Evolutionary conservation across 73 alveolate species (phyloP).

Genomic region (Effrenium voratum): DNA sequence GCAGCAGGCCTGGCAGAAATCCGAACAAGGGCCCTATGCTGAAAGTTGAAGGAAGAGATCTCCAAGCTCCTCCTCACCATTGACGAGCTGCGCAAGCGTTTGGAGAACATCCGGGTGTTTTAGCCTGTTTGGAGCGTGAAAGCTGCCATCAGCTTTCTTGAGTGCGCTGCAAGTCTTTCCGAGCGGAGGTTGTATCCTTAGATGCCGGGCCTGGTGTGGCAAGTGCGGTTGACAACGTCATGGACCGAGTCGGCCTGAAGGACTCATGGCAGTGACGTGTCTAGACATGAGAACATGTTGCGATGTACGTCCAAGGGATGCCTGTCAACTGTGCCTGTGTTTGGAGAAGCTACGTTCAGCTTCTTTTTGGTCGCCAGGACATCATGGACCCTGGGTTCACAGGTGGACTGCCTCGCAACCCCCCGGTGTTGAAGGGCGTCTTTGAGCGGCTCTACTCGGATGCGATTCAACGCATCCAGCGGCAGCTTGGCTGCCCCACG

Average conservation of each 20-base stretch:
- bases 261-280: background rate
- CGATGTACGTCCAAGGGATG: background rate
- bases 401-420: slow-evolving; percentile 47
- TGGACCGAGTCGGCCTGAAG: slow-evolving; percentile 90
- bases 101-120: slow-evolving; percentile 69
- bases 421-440: slow-evolving; percentile 89
- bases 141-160: background rate
- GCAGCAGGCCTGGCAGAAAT: slow-evolving; percentile 55
- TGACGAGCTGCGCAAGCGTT: slow-evolving; percentile 91
- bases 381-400: slow-evolving; percentile 53
- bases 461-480: slow-evolving; percentile 91
- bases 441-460: slow-evolving; percentile 91
- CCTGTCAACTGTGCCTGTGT: background rate
- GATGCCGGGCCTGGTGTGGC: slow-evolving; percentile 93
- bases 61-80: slow-evolving; percentile 83
- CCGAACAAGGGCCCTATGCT: background rate
- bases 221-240: slow-evolving; percentile 57
- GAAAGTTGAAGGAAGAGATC: slow-evolving; percentile 54
- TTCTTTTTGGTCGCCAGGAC: slow-evolving; percentile 1
- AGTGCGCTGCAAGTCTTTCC: background rate
- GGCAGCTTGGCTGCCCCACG: too few species aligned
- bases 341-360: background rate
- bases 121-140: background rate
- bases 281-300: background rate
- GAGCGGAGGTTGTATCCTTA: slow-evolving; percentile 36